These are phyloP conservation scores for Paracorniculantispora psalliotae DNA, from an alignment of 2,329 filamentous ascomycete species.

Conservation along the genomic window DNA sequence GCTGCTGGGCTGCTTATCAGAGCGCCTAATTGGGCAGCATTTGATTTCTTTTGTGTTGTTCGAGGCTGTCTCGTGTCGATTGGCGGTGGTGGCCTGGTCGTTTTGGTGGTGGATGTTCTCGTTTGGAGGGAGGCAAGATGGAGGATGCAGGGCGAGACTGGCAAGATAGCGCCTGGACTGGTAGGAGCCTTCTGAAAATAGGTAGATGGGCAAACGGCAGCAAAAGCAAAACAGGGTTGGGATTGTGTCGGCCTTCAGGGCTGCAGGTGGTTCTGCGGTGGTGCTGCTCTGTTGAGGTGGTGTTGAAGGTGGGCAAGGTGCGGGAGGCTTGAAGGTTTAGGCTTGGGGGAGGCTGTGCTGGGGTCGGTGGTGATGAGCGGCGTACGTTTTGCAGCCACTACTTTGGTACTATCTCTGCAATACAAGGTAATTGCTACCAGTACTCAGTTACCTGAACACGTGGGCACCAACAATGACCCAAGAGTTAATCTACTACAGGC, in stretches of 20 bases:
- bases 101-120: not conserved
- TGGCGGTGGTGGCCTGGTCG: not conserved
- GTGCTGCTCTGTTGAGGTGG: too few species aligned
- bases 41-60: not conserved
- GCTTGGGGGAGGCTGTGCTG: not conserved
- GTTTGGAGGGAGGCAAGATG: not conserved
- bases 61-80: not conserved
- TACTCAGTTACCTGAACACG: too few species aligned
- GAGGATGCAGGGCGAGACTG: not conserved
- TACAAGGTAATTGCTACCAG: too few species aligned
- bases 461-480: too few species aligned
- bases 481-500: too few species aligned
- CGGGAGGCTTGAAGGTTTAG: not conserved
- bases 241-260: not conserved
- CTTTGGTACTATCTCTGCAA: too few species aligned
- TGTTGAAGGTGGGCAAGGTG: not conserved
- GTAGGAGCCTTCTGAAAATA: not conserved
- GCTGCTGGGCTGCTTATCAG: too few species aligned
- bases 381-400: not conserved
- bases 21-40: not conserved
- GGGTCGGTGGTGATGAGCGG: not conserved
- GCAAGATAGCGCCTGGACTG: not conserved
- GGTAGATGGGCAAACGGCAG: not conserved
- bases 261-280: too few species aligned
- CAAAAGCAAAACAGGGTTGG: not conserved